Evolutionary conservation across 768 basidiomycete genomes (phyloP).

Genomic region (Rhodotorula babjevae): DNA sequence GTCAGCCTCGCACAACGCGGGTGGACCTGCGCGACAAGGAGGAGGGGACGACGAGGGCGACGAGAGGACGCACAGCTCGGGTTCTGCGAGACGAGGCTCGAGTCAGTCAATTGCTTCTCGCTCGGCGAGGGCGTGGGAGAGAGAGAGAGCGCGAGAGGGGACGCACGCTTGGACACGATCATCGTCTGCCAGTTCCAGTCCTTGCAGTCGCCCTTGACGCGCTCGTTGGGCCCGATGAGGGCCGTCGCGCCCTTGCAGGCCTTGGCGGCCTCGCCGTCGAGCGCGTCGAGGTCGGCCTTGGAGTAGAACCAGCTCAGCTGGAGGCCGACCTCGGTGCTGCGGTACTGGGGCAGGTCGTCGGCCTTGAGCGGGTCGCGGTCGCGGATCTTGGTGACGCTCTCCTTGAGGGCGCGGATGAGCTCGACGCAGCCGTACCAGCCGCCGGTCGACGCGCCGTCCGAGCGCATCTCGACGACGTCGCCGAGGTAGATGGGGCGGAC

Average conservation of each 20-base stretch:
- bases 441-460: background rate
- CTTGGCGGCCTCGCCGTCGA: too few relatives aligned
- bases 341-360: background rate
- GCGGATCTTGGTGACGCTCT: background rate
- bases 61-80: background rate
- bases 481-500: background rate
- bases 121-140: background rate
- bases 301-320: background rate
- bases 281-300: background rate
- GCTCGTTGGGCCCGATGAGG: constrained; percentile 17
- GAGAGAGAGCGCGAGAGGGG: too few relatives aligned
- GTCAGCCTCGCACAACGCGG: too few relatives aligned
- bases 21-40: too few relatives aligned
- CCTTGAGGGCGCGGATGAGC: background rate
- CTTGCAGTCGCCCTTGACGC: background rate
- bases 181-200: background rate
- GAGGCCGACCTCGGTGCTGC: background rate
- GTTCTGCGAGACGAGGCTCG: background rate
- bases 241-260: too few relatives aligned
- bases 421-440: constrained; percentile 2
- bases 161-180: background rate
- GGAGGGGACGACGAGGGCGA: too few relatives aligned
- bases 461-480: constrained; percentile 4
- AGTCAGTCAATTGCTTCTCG: background rate
- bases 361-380: background rate